Percentiles rank a stretch among this genome's conserved stretches.
Conservation (phyloP, 305 asterid species). For the Petunia hybrid region DNA sequence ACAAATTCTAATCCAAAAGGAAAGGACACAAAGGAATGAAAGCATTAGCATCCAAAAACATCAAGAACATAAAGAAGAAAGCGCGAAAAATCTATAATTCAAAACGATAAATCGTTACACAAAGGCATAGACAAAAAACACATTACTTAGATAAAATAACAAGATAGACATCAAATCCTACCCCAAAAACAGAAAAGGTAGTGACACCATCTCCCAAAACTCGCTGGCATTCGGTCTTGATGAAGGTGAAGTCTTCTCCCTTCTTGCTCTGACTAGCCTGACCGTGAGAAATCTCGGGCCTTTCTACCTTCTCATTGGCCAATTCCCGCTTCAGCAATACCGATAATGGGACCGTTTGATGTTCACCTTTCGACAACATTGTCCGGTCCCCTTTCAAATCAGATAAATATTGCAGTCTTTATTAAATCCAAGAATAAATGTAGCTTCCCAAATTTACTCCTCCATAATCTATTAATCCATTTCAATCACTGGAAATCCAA, state of each 20-base stretch:
- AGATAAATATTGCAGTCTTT: neutral
- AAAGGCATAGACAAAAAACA: neutral
- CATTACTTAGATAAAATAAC: slow-evolving; percentile 5
- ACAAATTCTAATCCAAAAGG: neutral
- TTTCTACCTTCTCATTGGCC: slow-evolving; percentile 74
- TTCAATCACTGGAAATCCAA: slow-evolving; percentile 37
- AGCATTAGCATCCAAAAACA: neutral
- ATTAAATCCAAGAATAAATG: slow-evolving; percentile 4
- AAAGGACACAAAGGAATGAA: neutral
- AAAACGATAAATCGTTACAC: neutral
- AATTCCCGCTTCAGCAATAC: slow-evolving; percentile 72
- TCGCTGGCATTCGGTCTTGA: slow-evolving; percentile 73
- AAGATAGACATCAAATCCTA: slow-evolving; percentile 36
- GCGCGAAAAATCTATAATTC: neutral
- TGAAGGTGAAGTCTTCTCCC: slow-evolving; percentile 77
- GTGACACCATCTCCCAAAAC: slow-evolving; percentile 75
- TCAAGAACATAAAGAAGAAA: neutral
- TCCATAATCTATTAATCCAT: slow-evolving; percentile 37
- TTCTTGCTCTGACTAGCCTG: slow-evolving; percentile 78
- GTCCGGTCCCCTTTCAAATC: slow-evolving; percentile 36
- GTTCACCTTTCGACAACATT: slow-evolving; percentile 73
- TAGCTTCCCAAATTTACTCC: slow-evolving; percentile 38
- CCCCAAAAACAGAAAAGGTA: slow-evolving; percentile 75
- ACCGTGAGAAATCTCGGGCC: slow-evolving; percentile 66
- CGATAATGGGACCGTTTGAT: slow-evolving; percentile 71